Evolutionary conservation across 352 stramenopile genomes (phyloP).

Genomic region (Elongisporangium undulatum): DNA sequence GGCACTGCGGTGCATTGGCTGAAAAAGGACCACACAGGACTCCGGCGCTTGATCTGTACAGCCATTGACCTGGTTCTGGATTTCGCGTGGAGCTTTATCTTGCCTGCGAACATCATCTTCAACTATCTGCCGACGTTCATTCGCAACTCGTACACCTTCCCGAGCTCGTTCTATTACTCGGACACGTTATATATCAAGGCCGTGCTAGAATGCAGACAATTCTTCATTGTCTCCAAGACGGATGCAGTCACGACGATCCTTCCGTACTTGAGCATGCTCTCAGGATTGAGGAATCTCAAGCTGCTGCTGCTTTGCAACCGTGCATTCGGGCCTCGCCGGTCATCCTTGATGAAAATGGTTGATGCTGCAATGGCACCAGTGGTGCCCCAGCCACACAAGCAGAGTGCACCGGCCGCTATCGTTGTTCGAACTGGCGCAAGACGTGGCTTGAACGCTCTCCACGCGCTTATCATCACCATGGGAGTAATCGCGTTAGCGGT

Average conservation of each 20-base stretch:
- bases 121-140: constrained; percentile 18
- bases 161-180: constrained; percentile 9
- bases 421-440: not conserved
- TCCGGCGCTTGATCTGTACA: constrained; percentile 18
- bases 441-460: not conserved
- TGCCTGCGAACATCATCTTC: constrained; percentile 21
- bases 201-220: constrained; percentile 19
- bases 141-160: constrained; percentile 9
- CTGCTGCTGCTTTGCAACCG: constrained; percentile 13
- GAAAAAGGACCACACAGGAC: constrained; percentile 12
- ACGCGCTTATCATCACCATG: not conserved
- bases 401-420: not conserved
- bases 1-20: constrained; percentile 12
- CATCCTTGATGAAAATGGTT: not conserved
- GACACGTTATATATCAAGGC: constrained; percentile 14
- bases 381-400: not conserved
- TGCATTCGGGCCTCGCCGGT: not conserved
- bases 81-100: constrained; percentile 21
- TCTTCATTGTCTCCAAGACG: constrained; percentile 21
- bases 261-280: constrained; percentile 27
- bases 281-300: constrained; percentile 19
- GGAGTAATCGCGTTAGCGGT: constrained; percentile 9
- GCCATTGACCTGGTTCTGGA: constrained; percentile 17
- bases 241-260: constrained; percentile 17
- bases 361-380: not conserved